Conservation (phyloP, 495 filamentous ascomycete genomes). For the Physcia stellaris region DNA sequence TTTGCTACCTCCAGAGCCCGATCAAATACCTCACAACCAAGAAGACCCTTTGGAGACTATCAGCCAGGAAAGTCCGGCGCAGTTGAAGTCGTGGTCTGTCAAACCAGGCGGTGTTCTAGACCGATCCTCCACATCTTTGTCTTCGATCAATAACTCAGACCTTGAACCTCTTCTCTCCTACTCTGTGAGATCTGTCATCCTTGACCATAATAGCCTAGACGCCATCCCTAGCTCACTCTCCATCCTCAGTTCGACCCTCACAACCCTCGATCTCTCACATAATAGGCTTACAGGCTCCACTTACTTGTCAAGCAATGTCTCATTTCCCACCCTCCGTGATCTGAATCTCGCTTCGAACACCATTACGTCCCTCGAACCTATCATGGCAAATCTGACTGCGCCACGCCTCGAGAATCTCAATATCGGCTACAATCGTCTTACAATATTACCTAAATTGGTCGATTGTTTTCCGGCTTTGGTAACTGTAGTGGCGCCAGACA, state of each 20-base stretch:
- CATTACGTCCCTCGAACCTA: constrained; percentile 47
- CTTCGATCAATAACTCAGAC: constrained; percentile 29
- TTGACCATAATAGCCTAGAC: constrained; percentile 65
- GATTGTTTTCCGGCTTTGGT: constrained; percentile 49
- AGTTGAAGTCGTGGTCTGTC: constrained; percentile 40
- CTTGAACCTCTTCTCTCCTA: constrained; percentile 31
- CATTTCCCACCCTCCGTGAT: constrained; percentile 55
- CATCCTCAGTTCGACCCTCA: constrained; percentile 54
- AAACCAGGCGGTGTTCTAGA: constrained; percentile 62
- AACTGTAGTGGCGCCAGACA: constrained; percentile 60
- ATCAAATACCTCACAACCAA: constrained; percentile 32
- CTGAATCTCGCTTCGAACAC: constrained; percentile 59
- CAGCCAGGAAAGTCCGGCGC: not conserved
- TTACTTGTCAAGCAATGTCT: constrained; percentile 39
- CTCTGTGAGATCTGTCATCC: constrained; percentile 42
- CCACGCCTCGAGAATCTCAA: constrained; percentile 63
- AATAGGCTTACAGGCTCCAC: constrained; percentile 53
- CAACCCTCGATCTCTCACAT: constrained; percentile 61
- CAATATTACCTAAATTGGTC: constrained; percentile 44
- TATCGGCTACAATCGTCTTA: constrained; percentile 65
- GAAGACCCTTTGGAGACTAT: constrained; percentile 18
- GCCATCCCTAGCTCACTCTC: constrained; percentile 53
- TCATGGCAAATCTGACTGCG: constrained; percentile 50
- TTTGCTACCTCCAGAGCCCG: constrained; percentile 44
- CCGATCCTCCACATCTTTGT: constrained; percentile 49